These are phyloP conservation scores for Nicotiana sylvestris DNA, from an alignment of 257 asterid species.

Conservation along the genomic window DNA sequence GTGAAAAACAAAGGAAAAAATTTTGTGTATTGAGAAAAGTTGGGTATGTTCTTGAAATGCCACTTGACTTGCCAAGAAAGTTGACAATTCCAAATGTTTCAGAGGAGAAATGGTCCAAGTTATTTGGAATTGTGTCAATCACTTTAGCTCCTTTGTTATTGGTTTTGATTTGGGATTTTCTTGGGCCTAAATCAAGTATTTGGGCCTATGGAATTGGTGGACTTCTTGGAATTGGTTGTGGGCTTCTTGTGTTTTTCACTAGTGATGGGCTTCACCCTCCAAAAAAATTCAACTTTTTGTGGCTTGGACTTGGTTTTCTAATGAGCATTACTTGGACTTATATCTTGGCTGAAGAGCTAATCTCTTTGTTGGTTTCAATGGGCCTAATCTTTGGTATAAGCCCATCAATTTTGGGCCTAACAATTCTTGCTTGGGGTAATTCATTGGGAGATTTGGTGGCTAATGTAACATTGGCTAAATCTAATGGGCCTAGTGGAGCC, in stretches of 20 bases:
- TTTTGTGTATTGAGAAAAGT: constrained; percentile 10
- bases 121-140: constrained; percentile 42
- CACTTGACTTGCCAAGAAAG: constrained; percentile 59
- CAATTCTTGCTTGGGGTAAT: constrained; percentile 93
- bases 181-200: constrained; percentile 19
- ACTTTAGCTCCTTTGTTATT: constrained; percentile 51
- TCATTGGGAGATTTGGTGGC: constrained; percentile 72
- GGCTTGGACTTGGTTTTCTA: constrained; percentile 61
- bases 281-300: constrained; percentile 36
- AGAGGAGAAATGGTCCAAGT: constrained; percentile 70
- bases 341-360: constrained; percentile 58
- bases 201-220: constrained; percentile 28
- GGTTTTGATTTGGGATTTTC: constrained; percentile 21
- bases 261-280: constrained; percentile 47
- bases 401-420: constrained; percentile 66
- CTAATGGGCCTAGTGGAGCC: constrained; percentile 45
- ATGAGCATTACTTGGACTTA: constrained; percentile 82
- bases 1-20: constrained; percentile 4
- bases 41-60: constrained; percentile 42
- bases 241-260: constrained; percentile 32
- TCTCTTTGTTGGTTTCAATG: constrained; percentile 49
- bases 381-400: constrained; percentile 55
- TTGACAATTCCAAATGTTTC: constrained; percentile 64
- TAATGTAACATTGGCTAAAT: constrained; percentile 51
- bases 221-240: constrained; percentile 31